These are phyloP conservation scores for Gamsiella multidivaricata DNA, from an alignment of 192 early-diverging fungal genomes.

Conservation along the genomic window DNA sequence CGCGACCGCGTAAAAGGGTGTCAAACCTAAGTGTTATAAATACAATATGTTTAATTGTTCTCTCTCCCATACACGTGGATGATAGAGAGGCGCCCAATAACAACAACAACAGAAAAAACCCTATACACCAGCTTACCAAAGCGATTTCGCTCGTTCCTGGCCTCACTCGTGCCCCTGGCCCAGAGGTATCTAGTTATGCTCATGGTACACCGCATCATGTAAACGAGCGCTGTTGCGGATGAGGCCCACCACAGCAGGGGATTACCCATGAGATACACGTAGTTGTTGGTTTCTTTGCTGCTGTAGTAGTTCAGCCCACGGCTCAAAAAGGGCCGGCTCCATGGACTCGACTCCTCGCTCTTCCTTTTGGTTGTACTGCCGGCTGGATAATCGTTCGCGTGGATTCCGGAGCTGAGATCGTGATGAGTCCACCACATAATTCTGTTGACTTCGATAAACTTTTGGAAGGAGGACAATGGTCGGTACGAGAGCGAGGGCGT, in stretches of 20 bases:
- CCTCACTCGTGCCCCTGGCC: conserved; percentile 58
- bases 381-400: conserved; percentile 46
- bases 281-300: conserved; percentile 67
- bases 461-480: conserved; percentile 78
- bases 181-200: conserved; percentile 56
- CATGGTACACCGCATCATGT: conserved; percentile 57
- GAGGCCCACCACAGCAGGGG: conserved; percentile 88
- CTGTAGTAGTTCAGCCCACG: conserved; percentile 91
- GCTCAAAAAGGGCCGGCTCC: conserved; percentile 86
- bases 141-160: conserved; percentile 30
- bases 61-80: too few relatives aligned
- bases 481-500: conserved; percentile 66
- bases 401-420: conserved; percentile 80
- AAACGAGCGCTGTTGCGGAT: conserved; percentile 67
- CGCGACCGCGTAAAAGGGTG: conserved; percentile 63
- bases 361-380: conserved; percentile 70
- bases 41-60: too few relatives aligned
- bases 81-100: too few relatives aligned
- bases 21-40: conserved; percentile 20
- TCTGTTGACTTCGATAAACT: conserved; percentile 87
- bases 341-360: conserved; percentile 88
- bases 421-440: conserved; percentile 93
- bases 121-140: conserved; percentile 28
- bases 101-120: background rate
- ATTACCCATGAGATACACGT: conserved; percentile 94